A percentile compares a stretch with the other conserved stretches of the same genome.
Conservation (phyloP, 306 rosid species). For the apple (Malus domestica) region DNA sequence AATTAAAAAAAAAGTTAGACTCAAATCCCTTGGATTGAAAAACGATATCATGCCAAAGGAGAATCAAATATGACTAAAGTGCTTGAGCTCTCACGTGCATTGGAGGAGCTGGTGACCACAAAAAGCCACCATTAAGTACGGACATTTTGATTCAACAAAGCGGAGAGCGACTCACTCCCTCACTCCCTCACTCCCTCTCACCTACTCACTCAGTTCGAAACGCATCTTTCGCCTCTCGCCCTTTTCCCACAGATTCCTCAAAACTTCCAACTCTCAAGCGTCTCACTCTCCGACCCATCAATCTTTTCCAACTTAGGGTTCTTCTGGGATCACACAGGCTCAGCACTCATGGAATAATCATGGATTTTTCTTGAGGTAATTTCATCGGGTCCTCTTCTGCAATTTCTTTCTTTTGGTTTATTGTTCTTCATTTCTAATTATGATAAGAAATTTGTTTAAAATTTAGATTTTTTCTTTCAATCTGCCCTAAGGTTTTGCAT, state of each 20-base stretch:
- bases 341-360: background rate
- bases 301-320: background rate
- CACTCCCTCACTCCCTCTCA: background rate
- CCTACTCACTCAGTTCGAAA: background rate
- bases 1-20: no score
- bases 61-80: background rate
- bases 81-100: background rate
- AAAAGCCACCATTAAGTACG: background rate
- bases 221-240: background rate
- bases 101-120: background rate
- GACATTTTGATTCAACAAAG: background rate
- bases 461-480: background rate
- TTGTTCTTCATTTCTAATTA: no score
- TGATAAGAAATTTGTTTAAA: background rate
- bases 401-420: background rate
- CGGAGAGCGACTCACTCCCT: background rate
- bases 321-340: conserved; percentile 1
- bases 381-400: background rate
- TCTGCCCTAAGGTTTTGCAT: background rate
- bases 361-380: background rate
- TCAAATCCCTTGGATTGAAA: no score
- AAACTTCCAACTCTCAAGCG: background rate
- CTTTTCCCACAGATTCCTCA: background rate
- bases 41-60: no score
- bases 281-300: background rate